phyloP scores from a whole-genome alignment of 164 flowering plant genomes.

The Aristolochia fimbriata region DNA sequence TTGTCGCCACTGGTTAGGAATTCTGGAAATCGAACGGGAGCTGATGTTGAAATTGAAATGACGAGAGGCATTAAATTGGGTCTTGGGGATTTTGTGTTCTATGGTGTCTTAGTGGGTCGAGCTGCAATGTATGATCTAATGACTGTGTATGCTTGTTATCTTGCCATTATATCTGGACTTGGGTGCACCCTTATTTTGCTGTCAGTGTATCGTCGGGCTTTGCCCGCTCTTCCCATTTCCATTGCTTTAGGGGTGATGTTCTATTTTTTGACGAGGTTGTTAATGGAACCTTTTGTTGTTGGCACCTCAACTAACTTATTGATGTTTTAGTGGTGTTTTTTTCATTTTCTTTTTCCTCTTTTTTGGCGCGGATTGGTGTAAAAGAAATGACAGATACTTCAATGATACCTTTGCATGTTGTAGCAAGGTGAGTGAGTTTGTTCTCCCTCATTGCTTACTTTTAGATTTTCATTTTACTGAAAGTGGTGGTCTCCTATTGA shows the following conservation, averaged over 20 bases:
- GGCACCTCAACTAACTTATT: constrained; percentile 65
- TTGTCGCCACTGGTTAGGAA: constrained; percentile 38
- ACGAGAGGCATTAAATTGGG: constrained; percentile 73
- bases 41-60: neutral
- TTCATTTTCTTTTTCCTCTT: neutral
- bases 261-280: constrained; percentile 82
- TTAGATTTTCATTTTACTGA: too few relatives aligned
- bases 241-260: constrained; percentile 65
- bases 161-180: constrained; percentile 87
- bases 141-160: constrained; percentile 97
- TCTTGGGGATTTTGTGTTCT: constrained; percentile 88
- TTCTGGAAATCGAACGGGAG: constrained; percentile 9
- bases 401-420: too few relatives aligned
- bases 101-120: constrained; percentile 92
- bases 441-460: too few relatives aligned
- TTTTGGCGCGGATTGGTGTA: neutral
- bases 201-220: constrained; percentile 61
- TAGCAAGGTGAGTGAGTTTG: too few relatives aligned
- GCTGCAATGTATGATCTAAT: constrained; percentile 97
- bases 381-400: too few relatives aligned
- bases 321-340: constrained; percentile 49
- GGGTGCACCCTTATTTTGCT: constrained; percentile 84
- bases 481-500: too few relatives aligned
- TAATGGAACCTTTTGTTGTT: constrained; percentile 91
- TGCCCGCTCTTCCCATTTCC: constrained; percentile 94